Base-by-base conservation (phyloP, 345 rosid species). In the Clarkia xantiana region DNA sequence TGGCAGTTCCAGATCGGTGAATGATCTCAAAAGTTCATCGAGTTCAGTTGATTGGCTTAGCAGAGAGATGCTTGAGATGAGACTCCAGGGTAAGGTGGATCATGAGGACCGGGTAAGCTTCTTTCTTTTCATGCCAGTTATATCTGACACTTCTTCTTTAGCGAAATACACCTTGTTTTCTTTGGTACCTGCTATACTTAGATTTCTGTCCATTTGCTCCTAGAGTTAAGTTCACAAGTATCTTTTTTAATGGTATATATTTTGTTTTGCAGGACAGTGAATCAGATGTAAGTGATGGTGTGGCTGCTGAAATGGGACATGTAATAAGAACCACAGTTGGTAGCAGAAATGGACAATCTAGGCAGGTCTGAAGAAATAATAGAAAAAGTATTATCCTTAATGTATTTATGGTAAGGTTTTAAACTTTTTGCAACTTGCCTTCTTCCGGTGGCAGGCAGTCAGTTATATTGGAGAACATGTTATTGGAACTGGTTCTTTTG, bases 1-100 rank as follows among this genome's bases (percentile, higher is more conserved):
- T 51, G 98, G 98, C 62, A 91, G 85, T 69, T 91, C 96, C 42
- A 90, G 93, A 72, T 79, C 94, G 17, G 68, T 65, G 61, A 86
- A 86, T 74, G 95, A 77, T 45, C 75, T 73, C 61, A 90, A 83
- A 70, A 75, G 71, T 62, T 83, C 97, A 34, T 83, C 96, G n/a
- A 83, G 93, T 70, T 90, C 96, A 0, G 82, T 90, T 23, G 97
- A 90, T 61, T 86, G 94, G 96, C 77, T 90, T 58, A 90, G 91
- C 18, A 77, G 94, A 64, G 97, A 86, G 66, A 81, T 90, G 86
- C 84, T 74, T 40, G 96, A 83, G 64, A 90, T 86, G 80, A 81
- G 84, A 71, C 72, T 90, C 62, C 77, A 85, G 72, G 91, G 86
- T 67, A 84, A 70, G 70, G 74, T 63, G 65, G 91, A 81, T 64